These are phyloP conservation scores for Kurtzmaniella quercitrusa DNA, from an alignment of 1,139 yeast species.

Conservation along the genomic window DNA sequence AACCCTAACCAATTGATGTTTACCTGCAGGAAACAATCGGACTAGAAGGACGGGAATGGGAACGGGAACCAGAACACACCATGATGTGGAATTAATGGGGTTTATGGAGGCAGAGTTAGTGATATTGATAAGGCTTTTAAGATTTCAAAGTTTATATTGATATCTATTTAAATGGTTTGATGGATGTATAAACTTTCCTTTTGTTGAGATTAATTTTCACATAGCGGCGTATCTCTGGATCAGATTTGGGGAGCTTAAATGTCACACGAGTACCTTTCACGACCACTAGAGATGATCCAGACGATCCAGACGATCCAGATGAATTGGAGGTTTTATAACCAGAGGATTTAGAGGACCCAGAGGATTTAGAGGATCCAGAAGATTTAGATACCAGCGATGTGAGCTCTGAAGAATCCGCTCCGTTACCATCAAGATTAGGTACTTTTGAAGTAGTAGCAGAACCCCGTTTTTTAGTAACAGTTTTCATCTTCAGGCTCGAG, in stretches of 20 bases:
- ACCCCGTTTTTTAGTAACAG: neutral
- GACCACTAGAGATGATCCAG: slow-evolving; percentile 6
- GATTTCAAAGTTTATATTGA: too few relatives aligned
- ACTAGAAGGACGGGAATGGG: too few relatives aligned
- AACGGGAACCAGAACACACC: too few relatives aligned
- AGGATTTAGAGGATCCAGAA: neutral
- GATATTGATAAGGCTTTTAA: too few relatives aligned
- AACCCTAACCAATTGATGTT: neutral
- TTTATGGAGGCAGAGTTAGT: too few relatives aligned
- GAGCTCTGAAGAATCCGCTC: too few relatives aligned
- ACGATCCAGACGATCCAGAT: too few relatives aligned
- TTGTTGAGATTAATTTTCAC: slow-evolving; percentile 24
- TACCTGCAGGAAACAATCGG: slow-evolving; percentile 1
- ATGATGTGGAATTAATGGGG: too few relatives aligned
- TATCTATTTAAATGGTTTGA: slow-evolving; percentile 14
- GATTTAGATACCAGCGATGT: too few relatives aligned
- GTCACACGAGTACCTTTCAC: slow-evolving; percentile 9
- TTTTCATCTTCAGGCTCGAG: neutral
- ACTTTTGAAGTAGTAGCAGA: neutral
- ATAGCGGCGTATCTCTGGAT: slow-evolving; percentile 13
- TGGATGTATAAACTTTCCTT: slow-evolving; percentile 17
- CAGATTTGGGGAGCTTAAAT: slow-evolving; percentile 1
- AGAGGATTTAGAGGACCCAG: too few relatives aligned
- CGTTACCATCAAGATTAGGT: too few relatives aligned
- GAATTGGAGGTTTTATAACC: too few relatives aligned